Conservation (phyloP, 139 green algal genomes). For the Chlamydomonas asymmetrica region DNA sequence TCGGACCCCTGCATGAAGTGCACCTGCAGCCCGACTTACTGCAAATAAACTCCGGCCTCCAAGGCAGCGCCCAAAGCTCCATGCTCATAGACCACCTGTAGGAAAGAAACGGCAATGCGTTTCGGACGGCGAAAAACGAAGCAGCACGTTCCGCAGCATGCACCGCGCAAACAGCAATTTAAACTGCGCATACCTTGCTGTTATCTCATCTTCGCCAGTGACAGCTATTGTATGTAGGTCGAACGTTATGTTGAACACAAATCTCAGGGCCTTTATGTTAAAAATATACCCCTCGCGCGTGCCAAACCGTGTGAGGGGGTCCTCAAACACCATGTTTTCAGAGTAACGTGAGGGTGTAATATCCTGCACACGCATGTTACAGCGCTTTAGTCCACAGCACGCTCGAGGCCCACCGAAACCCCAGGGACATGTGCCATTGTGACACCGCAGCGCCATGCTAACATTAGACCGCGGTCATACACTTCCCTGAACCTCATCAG, state of each 20-base stretch:
- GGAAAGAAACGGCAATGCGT: neutral
- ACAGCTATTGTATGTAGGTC: conserved; percentile 48
- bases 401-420: too few relatives aligned
- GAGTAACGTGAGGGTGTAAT: conserved; percentile 30
- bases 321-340: conserved; percentile 45
- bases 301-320: conserved; percentile 43
- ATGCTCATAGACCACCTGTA: conserved; percentile 57
- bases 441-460: too few relatives aligned
- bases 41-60: conserved; percentile 46
- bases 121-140: too few relatives aligned
- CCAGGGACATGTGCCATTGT: neutral
- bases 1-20: too few relatives aligned
- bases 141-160: too few relatives aligned
- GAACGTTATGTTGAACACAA: conserved; percentile 59
- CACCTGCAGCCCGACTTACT: too few relatives aligned
- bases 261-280: conserved; percentile 39
- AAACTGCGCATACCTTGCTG: conserved; percentile 38
- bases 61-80: conserved; percentile 46
- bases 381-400: neutral
- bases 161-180: too few relatives aligned
- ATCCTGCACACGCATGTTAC: conserved; percentile 14
- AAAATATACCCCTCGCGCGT: conserved; percentile 39
- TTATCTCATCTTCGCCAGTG: conserved; percentile 36
- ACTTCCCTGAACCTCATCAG: neutral
- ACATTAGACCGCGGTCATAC: neutral